Conservation (phyloP, 768 basidiomycete genomes). For the Pulveroboletus frians region DNA sequence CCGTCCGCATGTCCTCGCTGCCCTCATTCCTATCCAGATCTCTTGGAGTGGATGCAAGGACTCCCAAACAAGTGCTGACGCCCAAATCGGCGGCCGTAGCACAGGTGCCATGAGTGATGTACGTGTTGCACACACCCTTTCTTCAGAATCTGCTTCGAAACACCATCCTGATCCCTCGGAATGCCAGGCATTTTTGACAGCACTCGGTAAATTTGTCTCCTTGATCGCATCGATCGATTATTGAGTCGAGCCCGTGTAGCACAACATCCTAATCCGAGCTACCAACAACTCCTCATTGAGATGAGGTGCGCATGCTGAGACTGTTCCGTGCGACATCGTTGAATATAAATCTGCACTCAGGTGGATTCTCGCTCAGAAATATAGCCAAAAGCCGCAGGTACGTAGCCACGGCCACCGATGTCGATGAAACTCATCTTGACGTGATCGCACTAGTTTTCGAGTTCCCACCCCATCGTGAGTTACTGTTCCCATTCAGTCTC, state of each 20-base stretch:
- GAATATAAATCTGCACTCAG: slow-evolving; percentile 18
- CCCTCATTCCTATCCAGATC: slow-evolving; percentile 41
- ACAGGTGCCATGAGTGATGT: slow-evolving; percentile 82
- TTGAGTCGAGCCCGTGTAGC: slow-evolving; percentile 22
- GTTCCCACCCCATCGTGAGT: slow-evolving; percentile 41
- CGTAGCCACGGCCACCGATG: not conserved
- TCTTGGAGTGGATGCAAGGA: slow-evolving; percentile 84
- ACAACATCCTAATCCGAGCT: slow-evolving; percentile 46
- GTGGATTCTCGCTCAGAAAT: slow-evolving; percentile 40
- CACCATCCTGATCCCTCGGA: not conserved
- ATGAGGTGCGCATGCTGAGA: slow-evolving; percentile 35
- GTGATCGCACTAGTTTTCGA: slow-evolving; percentile 32
- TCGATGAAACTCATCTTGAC: slow-evolving; percentile 4
- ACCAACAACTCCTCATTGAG: slow-evolving; percentile 42
- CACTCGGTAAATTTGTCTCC: slow-evolving; percentile 38
- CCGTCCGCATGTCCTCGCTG: not conserved
- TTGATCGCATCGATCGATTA: not conserved
- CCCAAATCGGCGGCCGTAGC: slow-evolving; percentile 57
- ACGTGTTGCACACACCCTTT: slow-evolving; percentile 21
- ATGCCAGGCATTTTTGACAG: slow-evolving; percentile 51
- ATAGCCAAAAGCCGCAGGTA: slow-evolving; percentile 55
- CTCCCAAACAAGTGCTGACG: slow-evolving; percentile 77
- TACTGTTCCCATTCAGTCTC: not conserved
- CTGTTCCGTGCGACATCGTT: not conserved
- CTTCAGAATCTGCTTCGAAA: not conserved